A percentile compares a stretch with the other conserved stretches of the same genome.
These are phyloP conservation scores for Phtheirospermum japonicum DNA, from an alignment of 257 asterid species.

Conservation along the genomic window DNA sequence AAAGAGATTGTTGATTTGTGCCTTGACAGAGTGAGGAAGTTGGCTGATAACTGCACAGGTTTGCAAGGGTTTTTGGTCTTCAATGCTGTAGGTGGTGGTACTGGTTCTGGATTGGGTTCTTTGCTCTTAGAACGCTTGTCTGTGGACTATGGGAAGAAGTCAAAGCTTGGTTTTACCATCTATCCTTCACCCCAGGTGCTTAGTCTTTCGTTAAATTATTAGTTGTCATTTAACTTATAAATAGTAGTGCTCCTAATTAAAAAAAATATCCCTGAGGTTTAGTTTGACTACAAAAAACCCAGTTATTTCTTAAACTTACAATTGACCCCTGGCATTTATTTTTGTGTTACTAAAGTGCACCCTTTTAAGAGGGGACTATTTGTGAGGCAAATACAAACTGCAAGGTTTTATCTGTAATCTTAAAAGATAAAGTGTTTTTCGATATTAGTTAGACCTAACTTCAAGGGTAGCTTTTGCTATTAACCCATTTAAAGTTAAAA, in stretches of 20 bases:
- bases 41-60: conserved; percentile 97
- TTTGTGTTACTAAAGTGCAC: too few species aligned
- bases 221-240: neutral
- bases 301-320: too few species aligned
- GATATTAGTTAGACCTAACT: too few species aligned
- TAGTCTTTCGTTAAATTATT: neutral
- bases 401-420: too few species aligned
- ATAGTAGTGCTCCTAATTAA: neutral
- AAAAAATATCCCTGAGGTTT: too few species aligned
- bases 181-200: conserved; percentile 66
- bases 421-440: too few species aligned
- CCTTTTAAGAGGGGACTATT: too few species aligned
- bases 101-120: conserved; percentile 93
- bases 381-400: too few species aligned
- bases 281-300: too few species aligned
- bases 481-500: too few species aligned
- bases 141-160: conserved; percentile 85
- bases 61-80: conserved; percentile 89
- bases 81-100: conserved; percentile 92
- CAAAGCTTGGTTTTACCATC: conserved; percentile 90
- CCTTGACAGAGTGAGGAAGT: conserved; percentile 86
- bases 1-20: conserved; percentile 83
- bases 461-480: too few species aligned
- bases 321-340: too few species aligned
- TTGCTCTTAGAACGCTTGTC: conserved; percentile 82